Percentiles rank a stretch among this genome's conserved stretches.
These are phyloP conservation scores for Penicillium concentricum DNA, from an alignment of 2,329 filamentous ascomycete genomes.

Conservation along the genomic window DNA sequence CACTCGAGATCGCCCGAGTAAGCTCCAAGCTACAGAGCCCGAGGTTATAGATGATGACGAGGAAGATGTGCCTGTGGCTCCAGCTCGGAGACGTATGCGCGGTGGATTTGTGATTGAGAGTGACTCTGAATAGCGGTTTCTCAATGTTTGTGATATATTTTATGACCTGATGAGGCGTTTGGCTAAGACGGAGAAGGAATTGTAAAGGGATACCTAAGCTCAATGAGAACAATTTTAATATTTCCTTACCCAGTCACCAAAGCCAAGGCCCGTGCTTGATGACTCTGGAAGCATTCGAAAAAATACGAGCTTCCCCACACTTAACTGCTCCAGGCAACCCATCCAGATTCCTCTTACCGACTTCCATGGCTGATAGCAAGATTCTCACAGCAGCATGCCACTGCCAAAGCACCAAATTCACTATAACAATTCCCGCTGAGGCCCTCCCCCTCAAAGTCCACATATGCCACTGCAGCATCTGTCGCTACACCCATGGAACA, in stretches of 20 bases:
- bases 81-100: slow-evolving; percentile 36
- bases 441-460: slow-evolving; percentile 40
- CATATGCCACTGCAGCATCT: slow-evolving; percentile 48
- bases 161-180: slow-evolving; percentile 32
- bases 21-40: slow-evolving; percentile 5
- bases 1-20: slow-evolving; percentile 25
- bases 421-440: slow-evolving; percentile 33
- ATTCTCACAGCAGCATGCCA: slow-evolving; percentile 27
- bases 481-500: slow-evolving; percentile 43
- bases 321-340: neutral
- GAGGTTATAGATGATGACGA: slow-evolving; percentile 30
- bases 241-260: neutral
- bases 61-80: slow-evolving; percentile 31
- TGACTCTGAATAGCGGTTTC: slow-evolving; percentile 39
- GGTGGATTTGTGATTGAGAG: slow-evolving; percentile 45
- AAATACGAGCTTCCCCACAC: slow-evolving; percentile 1
- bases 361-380: slow-evolving; percentile 10
- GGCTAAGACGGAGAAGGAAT: slow-evolving; percentile 5
- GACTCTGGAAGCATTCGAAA: neutral
- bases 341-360: neutral
- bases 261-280: neutral
- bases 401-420: slow-evolving; percentile 29
- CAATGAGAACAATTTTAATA: slow-evolving; percentile 1
- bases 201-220: slow-evolving; percentile 9
- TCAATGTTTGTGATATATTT: slow-evolving; percentile 4